Evolutionary conservation across 169 alveolate genomes (phyloP), one percentile per base, ranked within the genome.

Genomic region (Neospora caninum): DNA sequence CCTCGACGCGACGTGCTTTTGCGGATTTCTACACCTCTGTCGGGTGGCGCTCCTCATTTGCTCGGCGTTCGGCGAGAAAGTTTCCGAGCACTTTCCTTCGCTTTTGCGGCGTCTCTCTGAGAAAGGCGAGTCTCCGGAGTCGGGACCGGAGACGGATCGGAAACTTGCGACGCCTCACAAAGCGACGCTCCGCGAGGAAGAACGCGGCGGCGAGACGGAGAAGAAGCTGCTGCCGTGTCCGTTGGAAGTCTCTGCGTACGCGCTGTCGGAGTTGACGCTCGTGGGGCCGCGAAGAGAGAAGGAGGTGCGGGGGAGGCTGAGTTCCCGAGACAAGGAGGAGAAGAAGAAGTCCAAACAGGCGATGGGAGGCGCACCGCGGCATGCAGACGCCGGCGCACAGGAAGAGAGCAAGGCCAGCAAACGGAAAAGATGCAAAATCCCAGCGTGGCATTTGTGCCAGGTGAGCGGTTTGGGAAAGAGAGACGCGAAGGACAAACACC

Each of bases 41-140:
- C 86, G 86, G n/a, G n/a, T 78, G 43, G 86, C 86, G 39, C 42
- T 78, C 13, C 45, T 78, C n/a, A 78, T 78, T 22, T 78, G 86
- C 86, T n/a, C 49, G 49, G 86, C 86, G 10, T 78, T 78, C 42
- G 86, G 86, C 29, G 86, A 78, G 86, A n/a, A n/a, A 36, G 86
- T 78, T 4, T 0, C 10, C 7, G n/a, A 2, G 86, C 49, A 29
- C 86, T 78, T 78, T 25, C 86, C 86, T 4, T 2, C 10, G 22
- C 86, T 78, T 2, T 43, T 78, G 27, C 86, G 9, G 7, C 86
- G 86, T 20, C 49, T 38, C 22, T 78, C 86, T 4, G 42, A 20
- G 64, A 7, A 10, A 53, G 64, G 73, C 73, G 73, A 4, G 73
- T 29, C 31, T 1, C n/a, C 73, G 73, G 34, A 9, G n/a, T 29